Conservation (phyloP, 2,329 filamentous ascomycete genomes). For the Cercospora sesami region DNA sequence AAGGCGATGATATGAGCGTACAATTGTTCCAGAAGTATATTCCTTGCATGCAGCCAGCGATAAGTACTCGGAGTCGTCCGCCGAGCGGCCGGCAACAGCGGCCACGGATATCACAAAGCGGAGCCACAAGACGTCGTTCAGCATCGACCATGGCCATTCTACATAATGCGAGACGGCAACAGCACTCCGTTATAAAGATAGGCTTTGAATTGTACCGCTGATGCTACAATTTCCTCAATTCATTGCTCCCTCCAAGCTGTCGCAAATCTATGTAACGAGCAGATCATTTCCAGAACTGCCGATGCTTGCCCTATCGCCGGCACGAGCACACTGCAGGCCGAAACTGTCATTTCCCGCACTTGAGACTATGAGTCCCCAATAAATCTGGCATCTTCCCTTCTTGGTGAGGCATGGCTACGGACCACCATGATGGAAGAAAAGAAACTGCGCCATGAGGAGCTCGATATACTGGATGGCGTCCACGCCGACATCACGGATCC, state of each 20-base stretch:
- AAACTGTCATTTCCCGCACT: neutral
- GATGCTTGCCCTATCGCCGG: neutral
- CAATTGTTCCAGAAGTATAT: neutral
- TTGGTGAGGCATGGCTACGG: neutral
- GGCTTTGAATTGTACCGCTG: neutral
- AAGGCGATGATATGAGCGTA: neutral
- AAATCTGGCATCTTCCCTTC: neutral
- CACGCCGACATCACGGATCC: neutral
- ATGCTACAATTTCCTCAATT: neutral
- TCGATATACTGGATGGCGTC: neutral
- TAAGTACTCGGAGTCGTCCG: neutral
- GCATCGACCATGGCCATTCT: neutral
- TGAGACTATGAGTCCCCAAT: neutral
- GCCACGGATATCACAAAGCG: neutral
- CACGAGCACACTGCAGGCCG: neutral
- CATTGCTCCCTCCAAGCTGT: neutral
- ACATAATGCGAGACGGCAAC: neutral
- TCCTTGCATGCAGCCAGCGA: neutral
- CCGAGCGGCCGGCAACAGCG: neutral
- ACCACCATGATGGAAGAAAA: constrained; percentile 9
- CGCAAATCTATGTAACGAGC: neutral
- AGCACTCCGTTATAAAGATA: neutral
- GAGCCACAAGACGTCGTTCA: neutral
- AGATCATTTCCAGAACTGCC: neutral
- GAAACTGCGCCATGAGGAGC: neutral